Evolutionary conservation across 331 rosid genomes (phyloP).

Genomic region (Stylosanthes scabra): DNA sequence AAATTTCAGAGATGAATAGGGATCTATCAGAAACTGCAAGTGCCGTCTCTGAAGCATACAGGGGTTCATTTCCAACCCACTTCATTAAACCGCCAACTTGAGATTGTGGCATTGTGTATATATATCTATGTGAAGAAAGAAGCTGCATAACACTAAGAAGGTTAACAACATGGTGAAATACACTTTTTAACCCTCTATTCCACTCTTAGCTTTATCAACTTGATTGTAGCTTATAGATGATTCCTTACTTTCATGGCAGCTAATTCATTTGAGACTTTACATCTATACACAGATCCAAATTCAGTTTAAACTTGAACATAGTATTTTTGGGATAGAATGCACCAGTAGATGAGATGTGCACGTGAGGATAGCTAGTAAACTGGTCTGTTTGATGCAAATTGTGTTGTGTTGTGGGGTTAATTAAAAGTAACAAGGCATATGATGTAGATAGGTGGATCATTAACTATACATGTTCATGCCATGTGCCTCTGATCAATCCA

Average conservation of each 20-base stretch:
- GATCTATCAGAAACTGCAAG: constrained; percentile 62
- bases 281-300: too few species aligned
- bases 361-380: background rate
- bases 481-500: background rate
- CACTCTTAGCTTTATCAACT: too few species aligned
- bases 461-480: background rate
- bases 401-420: background rate
- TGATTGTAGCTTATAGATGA: too few species aligned
- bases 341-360: too few species aligned
- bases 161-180: too few species aligned
- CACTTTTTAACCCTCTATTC: too few species aligned
- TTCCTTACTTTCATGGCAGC: too few species aligned
- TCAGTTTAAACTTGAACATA: too few species aligned
- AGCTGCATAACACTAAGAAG: too few species aligned
- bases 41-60: constrained; percentile 58
- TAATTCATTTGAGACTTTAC: too few species aligned
- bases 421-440: background rate
- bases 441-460: constrained; percentile 4
- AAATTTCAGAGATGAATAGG: constrained; percentile 64
- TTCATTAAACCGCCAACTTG: constrained; percentile 16
- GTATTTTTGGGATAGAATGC: too few species aligned
- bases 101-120: constrained; percentile 1
- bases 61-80: constrained; percentile 48
- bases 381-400: background rate
- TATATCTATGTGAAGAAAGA: too few species aligned